Base-by-base conservation (phyloP, 805 yeast genomes). In the Jamesozyma jinghongensis region DNA sequence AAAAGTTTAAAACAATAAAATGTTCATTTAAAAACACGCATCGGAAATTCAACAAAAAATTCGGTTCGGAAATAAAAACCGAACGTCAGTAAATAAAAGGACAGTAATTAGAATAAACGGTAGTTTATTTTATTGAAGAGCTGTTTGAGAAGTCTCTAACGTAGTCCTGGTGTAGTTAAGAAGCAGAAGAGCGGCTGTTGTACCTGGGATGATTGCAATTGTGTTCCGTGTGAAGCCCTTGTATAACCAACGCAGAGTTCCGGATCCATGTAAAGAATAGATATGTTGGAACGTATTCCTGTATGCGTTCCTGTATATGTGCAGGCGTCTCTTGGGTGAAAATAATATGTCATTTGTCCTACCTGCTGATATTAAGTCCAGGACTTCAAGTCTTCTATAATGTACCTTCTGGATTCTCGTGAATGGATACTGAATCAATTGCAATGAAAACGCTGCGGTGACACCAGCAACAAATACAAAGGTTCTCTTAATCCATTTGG, bases 371-470 rank as follows among this genome's bases (percentile, higher is more conserved):
- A 20, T 10, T 17, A 34, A 22, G 27, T 38, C 42, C 10, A 36
- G 14, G 10, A 90, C 82, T 59, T 86, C 96, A 17, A 87, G 66
- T 45, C 95, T 69, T 27, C 86, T 73, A 32, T 83, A 66, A 59
- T 88, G 94, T 22, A 88, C 67, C 48, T 77, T 79, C 52, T 90
- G 97, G 30, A 88, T 63, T 57, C 83, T 85, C 19, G 77, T 67
- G 27, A 90, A 67, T 0, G 97, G 97, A 50, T 81, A 86, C 52
- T 86, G 95, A 4, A 88, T 79, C 3, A 79, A 70, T 45, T 88
- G 77, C 17, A 88, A 65, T 0, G 85, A 68, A 16, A 79, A 66
- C 0, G 96, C 90, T 1, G 97, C 96, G 5, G 82, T 69, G 8
- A 92, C 85, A 16, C 97, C 97, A 0, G 94, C 96, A 6, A 81